These are phyloP conservation scores for Backusella macrospora DNA, from an alignment of 192 early-diverging fungal species.

Conservation along the genomic window DNA sequence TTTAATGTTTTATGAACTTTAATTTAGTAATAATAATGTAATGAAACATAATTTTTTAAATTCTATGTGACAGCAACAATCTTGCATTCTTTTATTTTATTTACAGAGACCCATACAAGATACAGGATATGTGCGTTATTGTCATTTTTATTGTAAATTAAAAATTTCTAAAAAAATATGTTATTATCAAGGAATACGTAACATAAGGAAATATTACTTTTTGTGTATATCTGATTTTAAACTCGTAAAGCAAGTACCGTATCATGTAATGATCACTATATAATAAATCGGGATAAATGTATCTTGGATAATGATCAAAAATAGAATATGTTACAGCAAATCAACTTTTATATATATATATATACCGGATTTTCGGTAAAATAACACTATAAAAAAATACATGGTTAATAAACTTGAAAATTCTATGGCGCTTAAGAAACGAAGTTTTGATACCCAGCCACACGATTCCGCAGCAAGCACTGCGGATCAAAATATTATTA, in stretches of 20 bases:
- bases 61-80: not conserved
- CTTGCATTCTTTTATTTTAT: not conserved
- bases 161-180: not conserved
- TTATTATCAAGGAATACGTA: no score
- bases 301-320: not conserved
- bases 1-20: not conserved
- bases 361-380: no score
- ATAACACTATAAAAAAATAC: no score
- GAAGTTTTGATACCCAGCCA: not conserved
- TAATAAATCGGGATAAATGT: slow-evolving; percentile 4
- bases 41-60: not conserved
- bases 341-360: not conserved
- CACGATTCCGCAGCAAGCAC: not conserved
- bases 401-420: not conserved
- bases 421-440: not conserved
- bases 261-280: not conserved
- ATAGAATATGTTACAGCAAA: not conserved
- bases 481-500: slow-evolving; percentile 10
- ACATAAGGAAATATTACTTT: no score
- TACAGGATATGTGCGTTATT: not conserved
- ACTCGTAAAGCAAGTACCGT: not conserved
- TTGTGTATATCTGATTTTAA: no score
- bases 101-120: not conserved
- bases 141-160: not conserved
- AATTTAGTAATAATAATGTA: not conserved